These are phyloP conservation scores for Xerophyta viscosa DNA, from an alignment of 106 monocot species.

Conservation along the genomic window DNA sequence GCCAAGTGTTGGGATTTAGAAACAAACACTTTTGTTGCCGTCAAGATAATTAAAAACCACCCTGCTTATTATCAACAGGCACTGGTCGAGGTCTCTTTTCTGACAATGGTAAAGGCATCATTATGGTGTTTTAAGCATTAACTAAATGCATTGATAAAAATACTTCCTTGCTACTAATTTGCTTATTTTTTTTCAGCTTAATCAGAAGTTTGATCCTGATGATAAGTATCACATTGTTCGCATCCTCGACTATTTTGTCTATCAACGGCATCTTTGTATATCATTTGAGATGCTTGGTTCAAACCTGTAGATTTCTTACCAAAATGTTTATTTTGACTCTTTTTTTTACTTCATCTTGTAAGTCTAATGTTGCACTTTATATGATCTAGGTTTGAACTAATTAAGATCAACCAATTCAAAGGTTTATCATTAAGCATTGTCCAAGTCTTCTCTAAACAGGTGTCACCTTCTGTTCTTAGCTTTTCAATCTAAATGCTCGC, in stretches of 20 bases:
- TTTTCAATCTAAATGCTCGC: not conserved
- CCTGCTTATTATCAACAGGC: constrained; percentile 92
- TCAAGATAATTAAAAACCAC: constrained; percentile 94
- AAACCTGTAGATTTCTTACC: constrained; percentile 62
- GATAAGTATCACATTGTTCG: constrained; percentile 82
- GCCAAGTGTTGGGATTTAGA: constrained; percentile 82
- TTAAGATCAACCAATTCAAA: constrained; percentile 68
- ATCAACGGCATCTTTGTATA: constrained; percentile 82
- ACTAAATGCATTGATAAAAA: not conserved
- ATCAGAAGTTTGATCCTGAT: constrained; percentile 64
- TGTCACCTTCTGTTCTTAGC: constrained; percentile 4
- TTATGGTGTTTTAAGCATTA: not conserved
- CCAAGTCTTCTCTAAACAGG: constrained; percentile 88
- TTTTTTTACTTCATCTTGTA: not conserved
- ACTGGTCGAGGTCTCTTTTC: constrained; percentile 68
- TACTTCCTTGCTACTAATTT: not conserved
- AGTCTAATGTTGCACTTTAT: too few species aligned
- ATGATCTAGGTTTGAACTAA: constrained; percentile 60
- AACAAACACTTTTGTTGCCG: constrained; percentile 68
- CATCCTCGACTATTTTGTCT: constrained; percentile 79
- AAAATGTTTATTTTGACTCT: not conserved
- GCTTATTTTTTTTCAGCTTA: constrained; percentile 50
- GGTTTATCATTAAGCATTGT: constrained; percentile 68
- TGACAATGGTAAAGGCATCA: constrained; percentile 43
- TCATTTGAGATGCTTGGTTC: constrained; percentile 94